Evolutionary conservation across 805 yeast genomes (phyloP).

Genomic region (Dipodascus albidus): DNA sequence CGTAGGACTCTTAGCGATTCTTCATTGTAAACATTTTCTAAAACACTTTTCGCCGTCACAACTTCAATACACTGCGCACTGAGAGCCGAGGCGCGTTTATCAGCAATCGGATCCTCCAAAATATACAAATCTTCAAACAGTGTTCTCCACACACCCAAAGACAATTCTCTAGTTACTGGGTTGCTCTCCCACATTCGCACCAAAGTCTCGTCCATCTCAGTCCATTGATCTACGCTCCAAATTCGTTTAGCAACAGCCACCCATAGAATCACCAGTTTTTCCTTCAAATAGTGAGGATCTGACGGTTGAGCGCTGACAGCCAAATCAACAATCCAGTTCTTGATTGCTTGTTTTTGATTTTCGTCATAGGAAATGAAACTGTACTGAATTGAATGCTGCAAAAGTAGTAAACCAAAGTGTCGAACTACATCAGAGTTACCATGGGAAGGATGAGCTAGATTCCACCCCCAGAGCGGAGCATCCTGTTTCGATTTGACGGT

Average conservation of each 20-base stretch:
- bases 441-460: constrained; percentile 56
- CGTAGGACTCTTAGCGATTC: constrained; percentile 49
- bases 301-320: constrained; percentile 42
- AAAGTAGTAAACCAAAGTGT: constrained; percentile 77
- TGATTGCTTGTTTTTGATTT: constrained; percentile 52
- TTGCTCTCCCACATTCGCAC: constrained; percentile 62
- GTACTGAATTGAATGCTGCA: constrained; percentile 58
- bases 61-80: constrained; percentile 78
- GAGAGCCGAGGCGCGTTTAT: constrained; percentile 63
- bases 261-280: constrained; percentile 85
- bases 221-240: constrained; percentile 87
- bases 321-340: constrained; percentile 78
- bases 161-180: constrained; percentile 57
- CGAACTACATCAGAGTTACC: constrained; percentile 60
- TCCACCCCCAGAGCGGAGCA: constrained; percentile 88
- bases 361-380: constrained; percentile 44
- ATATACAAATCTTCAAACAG: constrained; percentile 88
- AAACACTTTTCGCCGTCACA: constrained; percentile 56
- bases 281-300: constrained; percentile 86
- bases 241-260: constrained; percentile 79
- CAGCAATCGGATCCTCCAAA: constrained; percentile 83
- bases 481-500: constrained; percentile 65
- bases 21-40: constrained; percentile 52
- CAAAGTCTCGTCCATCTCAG: constrained; percentile 71
- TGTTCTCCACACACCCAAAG: constrained; percentile 69